These are phyloP conservation scores for Nadsonia fulvescens DNA, from an alignment of 805 yeast genomes.

Conservation along the genomic window DNA sequence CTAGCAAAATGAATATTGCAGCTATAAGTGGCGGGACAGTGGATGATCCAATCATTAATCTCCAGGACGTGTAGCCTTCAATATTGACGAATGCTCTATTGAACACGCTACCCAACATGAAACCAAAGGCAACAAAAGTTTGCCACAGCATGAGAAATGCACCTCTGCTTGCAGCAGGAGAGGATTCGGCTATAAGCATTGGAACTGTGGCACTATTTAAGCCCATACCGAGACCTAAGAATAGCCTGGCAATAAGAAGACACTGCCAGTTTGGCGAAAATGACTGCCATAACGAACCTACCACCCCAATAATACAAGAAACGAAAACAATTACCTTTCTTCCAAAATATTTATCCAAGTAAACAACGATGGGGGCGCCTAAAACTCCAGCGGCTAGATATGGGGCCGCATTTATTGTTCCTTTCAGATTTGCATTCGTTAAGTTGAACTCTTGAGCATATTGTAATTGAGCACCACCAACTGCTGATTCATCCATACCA, in stretches of 20 bases:
- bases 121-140: conserved; percentile 44
- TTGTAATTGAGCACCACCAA: conserved; percentile 52
- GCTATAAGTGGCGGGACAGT: conserved; percentile 39
- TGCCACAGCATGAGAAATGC: conserved; percentile 53
- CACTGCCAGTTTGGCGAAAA: conserved; percentile 42
- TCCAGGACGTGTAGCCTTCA: conserved; percentile 41
- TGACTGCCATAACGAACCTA: conserved; percentile 55
- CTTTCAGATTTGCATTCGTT: conserved; percentile 29
- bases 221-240: conserved; percentile 38
- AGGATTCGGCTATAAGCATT: conserved; percentile 55
- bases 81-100: conserved; percentile 39
- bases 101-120: conserved; percentile 53
- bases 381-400: conserved; percentile 44
- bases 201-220: conserved; percentile 30
- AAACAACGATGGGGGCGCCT: conserved; percentile 49
- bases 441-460: conserved; percentile 41
- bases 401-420: conserved; percentile 53
- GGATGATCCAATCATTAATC: conserved; percentile 51
- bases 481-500: conserved; percentile 66
- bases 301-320: conserved; percentile 40
- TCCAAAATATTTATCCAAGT: conserved; percentile 35
- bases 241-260: conserved; percentile 45
- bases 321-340: conserved; percentile 51
- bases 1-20: conserved; percentile 31
- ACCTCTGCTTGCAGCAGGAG: conserved; percentile 64